A percentile compares a stretch with the other conserved stretches of the same genome.
Conservation (phyloP, 768 basidiomycete genomes). For the Suillus paluster region DNA sequence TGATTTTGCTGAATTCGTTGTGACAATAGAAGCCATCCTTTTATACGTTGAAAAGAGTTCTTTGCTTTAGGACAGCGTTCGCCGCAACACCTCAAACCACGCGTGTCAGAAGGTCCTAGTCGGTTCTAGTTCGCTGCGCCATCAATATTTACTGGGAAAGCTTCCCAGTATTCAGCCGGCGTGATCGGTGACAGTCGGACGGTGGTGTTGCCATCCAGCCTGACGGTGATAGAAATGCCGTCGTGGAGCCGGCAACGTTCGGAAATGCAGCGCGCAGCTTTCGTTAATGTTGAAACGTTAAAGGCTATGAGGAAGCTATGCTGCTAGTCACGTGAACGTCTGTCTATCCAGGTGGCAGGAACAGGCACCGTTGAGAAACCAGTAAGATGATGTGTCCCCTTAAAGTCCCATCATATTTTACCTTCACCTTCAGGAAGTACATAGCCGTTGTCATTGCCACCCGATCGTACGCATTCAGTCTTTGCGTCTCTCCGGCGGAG, state of each 20-base stretch:
- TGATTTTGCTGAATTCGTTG: neutral
- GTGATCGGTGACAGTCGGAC: neutral
- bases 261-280: neutral
- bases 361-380: neutral
- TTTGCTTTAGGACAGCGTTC: neutral
- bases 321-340: neutral
- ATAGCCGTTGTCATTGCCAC: constrained; percentile 39
- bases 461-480: constrained; percentile 23
- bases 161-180: neutral
- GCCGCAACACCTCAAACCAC: neutral
- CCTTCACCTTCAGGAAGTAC: constrained; percentile 26
- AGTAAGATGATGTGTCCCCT: neutral
- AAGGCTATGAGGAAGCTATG: neutral
- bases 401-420: neutral
- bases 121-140: neutral
- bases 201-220: too few species aligned
- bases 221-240: neutral
- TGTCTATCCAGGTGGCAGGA: constrained; percentile 5
- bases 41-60: neutral
- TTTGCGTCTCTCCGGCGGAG: constrained; percentile 24
- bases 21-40: neutral
- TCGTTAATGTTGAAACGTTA: neutral
- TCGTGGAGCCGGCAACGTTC: neutral
- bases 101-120: neutral
- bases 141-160: neutral